Evolutionary conservation across 345 rosid species (phyloP).

Genomic region (Gossypium mustelinum): DNA sequence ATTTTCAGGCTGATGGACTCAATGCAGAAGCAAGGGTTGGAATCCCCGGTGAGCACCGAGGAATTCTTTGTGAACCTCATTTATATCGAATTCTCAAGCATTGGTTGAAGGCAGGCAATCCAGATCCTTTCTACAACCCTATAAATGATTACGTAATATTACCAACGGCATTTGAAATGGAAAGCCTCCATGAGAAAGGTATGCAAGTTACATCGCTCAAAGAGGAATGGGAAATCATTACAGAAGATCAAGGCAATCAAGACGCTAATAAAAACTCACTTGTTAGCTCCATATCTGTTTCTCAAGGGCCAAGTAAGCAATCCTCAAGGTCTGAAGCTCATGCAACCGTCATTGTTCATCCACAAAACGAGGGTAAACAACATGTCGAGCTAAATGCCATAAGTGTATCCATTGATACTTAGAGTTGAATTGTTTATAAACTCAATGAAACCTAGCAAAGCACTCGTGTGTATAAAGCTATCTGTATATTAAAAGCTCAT

Average conservation of each 20-base stretch:
- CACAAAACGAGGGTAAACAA: slow-evolving; percentile 58
- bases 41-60: slow-evolving; percentile 90
- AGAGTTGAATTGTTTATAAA: background rate
- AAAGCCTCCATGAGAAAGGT: slow-evolving; percentile 55
- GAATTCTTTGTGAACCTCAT: slow-evolving; percentile 81
- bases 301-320: slow-evolving; percentile 32
- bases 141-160: slow-evolving; percentile 79
- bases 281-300: slow-evolving; percentile 55
- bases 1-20: slow-evolving; percentile 80
- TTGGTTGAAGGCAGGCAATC: slow-evolving; percentile 81
- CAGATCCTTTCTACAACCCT: slow-evolving; percentile 88
- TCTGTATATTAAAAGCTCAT: background rate
- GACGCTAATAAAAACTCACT: slow-evolving; percentile 24
- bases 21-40: slow-evolving; percentile 93
- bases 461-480: background rate
- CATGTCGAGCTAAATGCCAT: slow-evolving; percentile 69
- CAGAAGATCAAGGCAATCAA: slow-evolving; percentile 31
- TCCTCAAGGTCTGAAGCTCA: slow-evolving; percentile 46
- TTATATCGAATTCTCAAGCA: slow-evolving; percentile 78
- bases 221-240: slow-evolving; percentile 84
- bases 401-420: slow-evolving; percentile 67
- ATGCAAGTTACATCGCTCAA: slow-evolving; percentile 68
- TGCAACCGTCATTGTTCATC: slow-evolving; percentile 56
- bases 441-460: background rate
- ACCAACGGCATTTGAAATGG: slow-evolving; percentile 66